phyloP scores from a whole-genome alignment of 306 rosid species.

The Quercus agrifolia region DNA sequence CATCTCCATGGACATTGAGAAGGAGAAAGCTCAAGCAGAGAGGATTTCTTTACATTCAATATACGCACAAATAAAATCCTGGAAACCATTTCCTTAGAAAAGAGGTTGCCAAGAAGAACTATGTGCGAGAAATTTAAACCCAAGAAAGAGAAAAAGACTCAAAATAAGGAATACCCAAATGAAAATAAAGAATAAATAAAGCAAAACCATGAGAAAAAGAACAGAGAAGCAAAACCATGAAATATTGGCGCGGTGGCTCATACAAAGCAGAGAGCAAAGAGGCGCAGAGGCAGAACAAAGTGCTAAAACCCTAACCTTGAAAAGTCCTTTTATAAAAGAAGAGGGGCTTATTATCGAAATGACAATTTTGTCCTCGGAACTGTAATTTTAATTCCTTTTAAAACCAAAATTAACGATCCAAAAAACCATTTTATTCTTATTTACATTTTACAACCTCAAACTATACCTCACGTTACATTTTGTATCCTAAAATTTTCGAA shows the following conservation, averaged over 20 bases:
- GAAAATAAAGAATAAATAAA: neutral
- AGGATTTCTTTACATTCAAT: constrained; percentile 39
- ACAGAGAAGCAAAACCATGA: too few relatives aligned
- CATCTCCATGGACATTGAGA: constrained; percentile 37
- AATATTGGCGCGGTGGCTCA: too few relatives aligned
- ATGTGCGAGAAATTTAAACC: constrained; percentile 28
- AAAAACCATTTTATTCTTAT: too few relatives aligned
- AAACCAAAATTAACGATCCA: neutral
- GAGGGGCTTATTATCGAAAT: neutral
- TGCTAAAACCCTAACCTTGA: neutral
- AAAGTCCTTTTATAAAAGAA: neutral
- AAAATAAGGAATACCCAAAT: neutral
- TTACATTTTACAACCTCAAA: too few relatives aligned
- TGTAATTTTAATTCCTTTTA: too few relatives aligned
- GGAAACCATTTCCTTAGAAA: constrained; percentile 30
- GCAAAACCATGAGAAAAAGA: neutral
- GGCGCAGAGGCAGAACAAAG: neutral
- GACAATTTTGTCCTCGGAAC: neutral
- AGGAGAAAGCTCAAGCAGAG: constrained; percentile 87
- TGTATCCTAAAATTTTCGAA: too few relatives aligned
- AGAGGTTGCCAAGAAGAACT: constrained; percentile 62
- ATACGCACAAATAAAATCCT: constrained; percentile 80
- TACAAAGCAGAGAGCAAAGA: neutral
- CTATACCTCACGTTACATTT: too few relatives aligned
- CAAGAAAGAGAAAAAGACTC: neutral